phyloP scores from a whole-genome alignment of 1,139 yeast genomes.

The Saccharomyces hybrid region DNA sequence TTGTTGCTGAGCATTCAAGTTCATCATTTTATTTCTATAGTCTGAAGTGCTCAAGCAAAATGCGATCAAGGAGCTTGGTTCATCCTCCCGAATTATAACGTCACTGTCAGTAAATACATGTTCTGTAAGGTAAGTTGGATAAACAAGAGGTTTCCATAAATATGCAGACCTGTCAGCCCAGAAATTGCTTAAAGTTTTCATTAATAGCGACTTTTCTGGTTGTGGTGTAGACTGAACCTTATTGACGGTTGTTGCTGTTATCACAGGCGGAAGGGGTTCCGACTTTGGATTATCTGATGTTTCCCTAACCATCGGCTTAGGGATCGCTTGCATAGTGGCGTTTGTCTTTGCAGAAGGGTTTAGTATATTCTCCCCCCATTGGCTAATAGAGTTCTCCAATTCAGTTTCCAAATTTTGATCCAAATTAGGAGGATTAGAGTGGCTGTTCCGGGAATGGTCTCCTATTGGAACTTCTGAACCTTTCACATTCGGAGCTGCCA shows the following conservation, averaged over 20 bases:
- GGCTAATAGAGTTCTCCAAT: constrained; percentile 26
- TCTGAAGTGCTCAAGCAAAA: constrained; percentile 83
- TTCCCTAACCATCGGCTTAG: neutral
- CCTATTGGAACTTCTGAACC: neutral
- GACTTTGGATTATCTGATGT: neutral
- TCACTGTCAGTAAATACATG: constrained; percentile 92
- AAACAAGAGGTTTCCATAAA: constrained; percentile 85
- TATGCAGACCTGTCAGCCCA: constrained; percentile 98
- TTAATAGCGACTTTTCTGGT: constrained; percentile 65
- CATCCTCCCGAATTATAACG: constrained; percentile 92
- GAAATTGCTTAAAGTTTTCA: constrained; percentile 79
- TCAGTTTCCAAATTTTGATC: constrained; percentile 22
- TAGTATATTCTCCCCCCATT: constrained; percentile 25
- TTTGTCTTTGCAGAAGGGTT: constrained; percentile 2
- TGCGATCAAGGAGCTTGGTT: constrained; percentile 90
- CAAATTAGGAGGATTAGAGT: neutral
- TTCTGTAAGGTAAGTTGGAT: constrained; percentile 73
- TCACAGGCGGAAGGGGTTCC: constrained; percentile 17
- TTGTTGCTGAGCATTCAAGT: constrained; percentile 65
- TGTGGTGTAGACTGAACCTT: constrained; percentile 27
- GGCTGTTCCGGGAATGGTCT: neutral
- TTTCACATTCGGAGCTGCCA: neutral
- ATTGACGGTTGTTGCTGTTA: constrained; percentile 20
- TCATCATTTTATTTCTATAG: constrained; percentile 54
- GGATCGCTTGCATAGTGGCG: neutral